Evolutionary conservation across 352 stramenopile genomes (phyloP).

Genomic region (Globisporangium canariense): DNA sequence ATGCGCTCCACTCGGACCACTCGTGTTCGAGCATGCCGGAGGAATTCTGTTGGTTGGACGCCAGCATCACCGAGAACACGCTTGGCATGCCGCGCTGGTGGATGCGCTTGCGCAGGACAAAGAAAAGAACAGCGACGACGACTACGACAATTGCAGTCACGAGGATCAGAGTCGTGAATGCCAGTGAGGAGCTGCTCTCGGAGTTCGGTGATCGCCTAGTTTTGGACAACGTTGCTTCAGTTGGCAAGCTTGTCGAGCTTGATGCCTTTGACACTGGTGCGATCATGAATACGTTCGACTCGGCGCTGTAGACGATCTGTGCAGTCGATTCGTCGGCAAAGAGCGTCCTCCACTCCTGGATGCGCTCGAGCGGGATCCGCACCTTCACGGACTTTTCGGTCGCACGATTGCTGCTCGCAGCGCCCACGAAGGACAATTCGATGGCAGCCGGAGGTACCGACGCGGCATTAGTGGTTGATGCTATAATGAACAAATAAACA

Average conservation of each 20-base stretch:
- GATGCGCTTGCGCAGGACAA: not conserved
- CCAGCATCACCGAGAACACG: slow-evolving; percentile 8
- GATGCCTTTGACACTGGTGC: not conserved
- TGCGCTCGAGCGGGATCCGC: slow-evolving; percentile 30
- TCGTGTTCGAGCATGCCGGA: slow-evolving; percentile 7
- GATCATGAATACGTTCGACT: slow-evolving; percentile 21
- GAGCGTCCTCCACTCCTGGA: slow-evolving; percentile 31
- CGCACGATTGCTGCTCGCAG: slow-evolving; percentile 17
- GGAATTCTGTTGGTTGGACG: not conserved
- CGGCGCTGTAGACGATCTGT: slow-evolving; percentile 34
- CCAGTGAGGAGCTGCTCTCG: not conserved
- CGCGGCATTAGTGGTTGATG: not conserved
- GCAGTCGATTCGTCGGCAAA: slow-evolving; percentile 40
- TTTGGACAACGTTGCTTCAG: not conserved
- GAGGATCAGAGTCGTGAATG: not conserved
- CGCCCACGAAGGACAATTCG: not conserved
- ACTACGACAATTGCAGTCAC: not conserved
- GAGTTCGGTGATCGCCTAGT: not conserved
- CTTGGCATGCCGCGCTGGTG: not conserved
- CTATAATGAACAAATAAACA: not conserved
- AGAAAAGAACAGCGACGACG: not conserved
- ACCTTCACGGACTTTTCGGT: slow-evolving; percentile 19
- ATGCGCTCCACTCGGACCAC: slow-evolving; percentile 12
- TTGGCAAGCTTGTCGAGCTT: not conserved
- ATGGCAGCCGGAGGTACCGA: not conserved